These are phyloP conservation scores for Gelatoporia subvermispora DNA, from an alignment of 768 basidiomycete genomes.

Conservation along the genomic window DNA sequence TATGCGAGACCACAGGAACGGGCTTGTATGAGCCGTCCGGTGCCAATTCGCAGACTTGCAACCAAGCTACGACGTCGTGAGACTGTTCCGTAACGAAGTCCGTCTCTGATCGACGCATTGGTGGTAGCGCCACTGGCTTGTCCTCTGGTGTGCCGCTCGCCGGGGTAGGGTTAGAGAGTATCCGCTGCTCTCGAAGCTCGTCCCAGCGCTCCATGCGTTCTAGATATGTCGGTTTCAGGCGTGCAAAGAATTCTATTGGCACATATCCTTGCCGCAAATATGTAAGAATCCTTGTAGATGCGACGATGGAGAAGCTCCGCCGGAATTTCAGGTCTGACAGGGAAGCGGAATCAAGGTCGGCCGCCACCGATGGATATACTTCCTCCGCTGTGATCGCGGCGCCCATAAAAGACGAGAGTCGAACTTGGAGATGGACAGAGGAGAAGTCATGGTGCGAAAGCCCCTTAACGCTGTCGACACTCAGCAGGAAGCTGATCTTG, in stretches of 20 bases:
- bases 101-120: slow-evolving; percentile 89
- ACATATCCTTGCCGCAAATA: slow-evolving; percentile 77
- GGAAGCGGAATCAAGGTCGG: slow-evolving; percentile 69
- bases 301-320: slow-evolving; percentile 73
- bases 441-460: slow-evolving; percentile 88
- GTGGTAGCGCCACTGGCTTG: slow-evolving; percentile 42
- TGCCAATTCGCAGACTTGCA: slow-evolving; percentile 83
- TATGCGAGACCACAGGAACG: slow-evolving; percentile 75
- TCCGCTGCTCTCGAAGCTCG: slow-evolving; percentile 77
- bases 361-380: slow-evolving; percentile 67
- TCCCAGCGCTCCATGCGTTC: slow-evolving; percentile 93
- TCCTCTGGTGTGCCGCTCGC: slow-evolving; percentile 31
- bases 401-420: slow-evolving; percentile 84
- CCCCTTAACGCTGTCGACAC: slow-evolving; percentile 84
- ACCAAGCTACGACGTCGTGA: slow-evolving; percentile 87
- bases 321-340: slow-evolving; percentile 82
- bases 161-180: slow-evolving; percentile 21
- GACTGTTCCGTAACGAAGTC: slow-evolving; percentile 84
- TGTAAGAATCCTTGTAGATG: slow-evolving; percentile 64
- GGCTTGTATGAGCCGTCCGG: slow-evolving; percentile 81
- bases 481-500: slow-evolving; percentile 81
- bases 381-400: slow-evolving; percentile 67
- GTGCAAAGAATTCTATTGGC: slow-evolving; percentile 87
- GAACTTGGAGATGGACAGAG: slow-evolving; percentile 80
- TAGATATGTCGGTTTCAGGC: slow-evolving; percentile 75